phyloP scores from a whole-genome alignment of 2,329 filamentous ascomycete genomes.

The Nemania diffusa region DNA sequence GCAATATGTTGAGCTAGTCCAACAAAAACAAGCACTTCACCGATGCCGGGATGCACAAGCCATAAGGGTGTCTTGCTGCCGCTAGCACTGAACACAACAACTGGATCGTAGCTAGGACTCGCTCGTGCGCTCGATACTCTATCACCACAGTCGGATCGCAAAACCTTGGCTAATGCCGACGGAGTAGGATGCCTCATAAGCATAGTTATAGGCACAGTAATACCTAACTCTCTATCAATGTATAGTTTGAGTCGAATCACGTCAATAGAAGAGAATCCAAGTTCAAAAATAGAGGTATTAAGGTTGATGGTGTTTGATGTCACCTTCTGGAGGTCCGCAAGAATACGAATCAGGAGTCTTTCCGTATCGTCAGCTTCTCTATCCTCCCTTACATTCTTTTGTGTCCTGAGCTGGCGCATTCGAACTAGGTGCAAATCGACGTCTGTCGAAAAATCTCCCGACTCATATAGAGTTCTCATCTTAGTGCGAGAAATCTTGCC shows the following conservation, averaged over 20 bases:
- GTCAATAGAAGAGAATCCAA: conserved; percentile 55
- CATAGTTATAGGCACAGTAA: conserved; percentile 50
- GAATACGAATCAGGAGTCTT: no score
- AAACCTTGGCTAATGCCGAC: not conserved
- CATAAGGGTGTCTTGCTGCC: conserved; percentile 53
- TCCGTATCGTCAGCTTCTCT: no score
- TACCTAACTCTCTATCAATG: conserved; percentile 41
- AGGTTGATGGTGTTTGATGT: no score
- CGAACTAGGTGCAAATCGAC: no score
- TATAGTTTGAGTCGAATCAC: conserved; percentile 53
- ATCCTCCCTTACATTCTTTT: no score
- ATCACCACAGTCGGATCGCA: no score
- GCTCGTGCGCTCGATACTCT: no score
- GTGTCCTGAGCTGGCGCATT: no score
- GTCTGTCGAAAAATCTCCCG: not conserved
- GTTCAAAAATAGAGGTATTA: conserved; percentile 48
- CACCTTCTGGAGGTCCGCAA: no score
- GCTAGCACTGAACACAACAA: not conserved
- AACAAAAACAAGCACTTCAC: conserved; percentile 57
- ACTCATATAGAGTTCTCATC: not conserved
- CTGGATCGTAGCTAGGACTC: conserved; percentile 18
- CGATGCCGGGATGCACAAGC: conserved; percentile 55
- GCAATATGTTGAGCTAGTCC: conserved; percentile 51
- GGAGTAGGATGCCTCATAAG: conserved; percentile 48
- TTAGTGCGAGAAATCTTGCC: conserved; percentile 2